phyloP scores from a whole-genome alignment of 2,329 filamentous ascomycete genomes.

The Cordyceps tenuipes region DNA sequence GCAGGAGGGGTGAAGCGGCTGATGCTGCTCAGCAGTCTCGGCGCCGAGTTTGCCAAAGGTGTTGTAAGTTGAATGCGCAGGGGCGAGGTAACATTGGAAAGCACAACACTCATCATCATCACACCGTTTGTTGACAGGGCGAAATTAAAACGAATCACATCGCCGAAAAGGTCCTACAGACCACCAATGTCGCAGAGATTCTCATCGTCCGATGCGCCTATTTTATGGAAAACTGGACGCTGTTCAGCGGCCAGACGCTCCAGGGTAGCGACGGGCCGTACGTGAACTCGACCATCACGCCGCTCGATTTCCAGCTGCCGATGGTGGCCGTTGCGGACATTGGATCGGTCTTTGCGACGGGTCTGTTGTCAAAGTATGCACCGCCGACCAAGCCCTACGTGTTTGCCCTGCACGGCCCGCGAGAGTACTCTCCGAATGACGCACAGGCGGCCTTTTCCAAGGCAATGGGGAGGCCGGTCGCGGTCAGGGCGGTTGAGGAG shows the following conservation, averaged over 20 bases:
- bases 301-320: slow-evolving; percentile 23
- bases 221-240: slow-evolving; percentile 33
- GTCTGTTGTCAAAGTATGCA: slow-evolving; percentile 16
- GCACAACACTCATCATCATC: background rate
- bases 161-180: slow-evolving; percentile 21
- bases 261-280: slow-evolving; percentile 18
- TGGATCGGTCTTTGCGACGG: slow-evolving; percentile 19
- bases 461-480: slow-evolving; percentile 19
- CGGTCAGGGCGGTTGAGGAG: slow-evolving; percentile 21
- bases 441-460: slow-evolving; percentile 22
- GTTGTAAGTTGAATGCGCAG: slow-evolving; percentile 20
- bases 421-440: slow-evolving; percentile 21
- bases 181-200: slow-evolving; percentile 16
- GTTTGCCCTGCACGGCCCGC: slow-evolving; percentile 25
- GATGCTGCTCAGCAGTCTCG: slow-evolving; percentile 24
- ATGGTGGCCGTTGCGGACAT: slow-evolving; percentile 25
- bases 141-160: slow-evolving; percentile 29
- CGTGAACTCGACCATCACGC: slow-evolving; percentile 27
- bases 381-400: slow-evolving; percentile 20
- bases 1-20: slow-evolving; percentile 21
- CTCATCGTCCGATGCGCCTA: slow-evolving; percentile 26
- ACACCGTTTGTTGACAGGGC: slow-evolving; percentile 19
- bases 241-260: slow-evolving; percentile 19
- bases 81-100: too few species aligned
- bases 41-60: slow-evolving; percentile 25